Base-by-base conservation (phyloP, 352 stramenopile genomes). In the Globisporangium okanoganense region DNA sequence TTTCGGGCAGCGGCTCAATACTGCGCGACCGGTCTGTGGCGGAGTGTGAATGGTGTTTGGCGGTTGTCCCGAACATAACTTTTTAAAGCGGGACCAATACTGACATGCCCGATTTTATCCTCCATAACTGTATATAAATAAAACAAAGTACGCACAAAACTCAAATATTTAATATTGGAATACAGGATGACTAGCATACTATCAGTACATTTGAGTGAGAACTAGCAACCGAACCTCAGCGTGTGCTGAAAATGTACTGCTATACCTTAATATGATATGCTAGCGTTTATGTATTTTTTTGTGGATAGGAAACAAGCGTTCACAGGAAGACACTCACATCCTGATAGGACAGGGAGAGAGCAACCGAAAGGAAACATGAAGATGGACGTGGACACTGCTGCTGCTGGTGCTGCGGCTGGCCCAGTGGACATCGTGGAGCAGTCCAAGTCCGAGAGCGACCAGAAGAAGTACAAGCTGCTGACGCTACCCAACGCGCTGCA, bases 391-490 rank as follows among this genome's bases (percentile, higher is more conserved):
- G n/a, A 36, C 33, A 48, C 41, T 20, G 31, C 36, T 25, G 24
- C 54, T 10, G 43, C 24, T 12, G 40, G 20, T 43, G n/a, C n/a
- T n/a, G n/a, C n/a, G n/a, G 45, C 16, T 22, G 43, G n/a, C 9
- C n/a, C 38, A 2, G 56, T 22, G 47, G 76, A 84, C 53, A 58
- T 76, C 20, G 78, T 90, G 53, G 80, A 91, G 62, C 50, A 47
- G 48, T 79, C 74, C 67, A 92, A 90, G 72, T 91, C 78, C 41
- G 76, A 72, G 16, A 87, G 78, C 52, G 87, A 96, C 66, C 75
- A 82, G 62, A 97, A 96, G 76, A 75, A 88, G 61, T 97, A 97
- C 66, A 71, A 86, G 20, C 79, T 94, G 16, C 55, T 97, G 60
- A 87, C 69, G 60, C 73, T 97, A 0, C 53, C 69, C 41, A 97